A percentile compares a stretch with the other conserved stretches of the same genome.
These are phyloP conservation scores for Reutealis trisperma DNA, from an alignment of 345 rosid species.

Conservation along the genomic window DNA sequence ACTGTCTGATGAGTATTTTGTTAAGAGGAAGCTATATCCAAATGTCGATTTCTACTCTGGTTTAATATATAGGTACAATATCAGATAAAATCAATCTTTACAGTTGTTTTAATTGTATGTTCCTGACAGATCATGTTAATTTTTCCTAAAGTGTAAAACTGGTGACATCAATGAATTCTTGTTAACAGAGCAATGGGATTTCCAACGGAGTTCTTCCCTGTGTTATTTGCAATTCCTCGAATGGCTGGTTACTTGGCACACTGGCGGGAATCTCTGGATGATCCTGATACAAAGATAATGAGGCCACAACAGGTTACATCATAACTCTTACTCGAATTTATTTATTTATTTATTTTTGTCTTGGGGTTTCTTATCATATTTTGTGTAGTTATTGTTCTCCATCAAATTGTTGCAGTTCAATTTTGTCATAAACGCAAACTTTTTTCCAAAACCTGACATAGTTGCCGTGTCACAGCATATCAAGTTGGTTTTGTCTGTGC, in stretches of 20 bases:
- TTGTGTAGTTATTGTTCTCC: not conserved
- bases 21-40: slow-evolving; percentile 90
- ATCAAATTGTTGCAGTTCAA: not conserved
- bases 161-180: not conserved
- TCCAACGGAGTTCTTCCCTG: slow-evolving; percentile 94
- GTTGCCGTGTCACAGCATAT: not conserved
- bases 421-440: not conserved
- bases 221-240: slow-evolving; percentile 89
- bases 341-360: not conserved
- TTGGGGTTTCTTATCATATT: not conserved
- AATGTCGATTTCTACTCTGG: slow-evolving; percentile 99
- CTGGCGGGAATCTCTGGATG: slow-evolving; percentile 95
- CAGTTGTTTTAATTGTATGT: slow-evolving; percentile 6
- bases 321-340: not conserved
- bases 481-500: not conserved
- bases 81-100: not conserved
- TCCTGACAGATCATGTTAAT: not conserved
- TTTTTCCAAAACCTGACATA: not conserved
- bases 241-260: slow-evolving; percentile 98
- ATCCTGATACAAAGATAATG: slow-evolving; percentile 97
- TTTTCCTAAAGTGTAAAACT: slow-evolving; percentile 6
- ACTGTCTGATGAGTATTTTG: slow-evolving; percentile 84
- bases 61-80: slow-evolving; percentile 71
- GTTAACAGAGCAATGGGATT: slow-evolving; percentile 90
- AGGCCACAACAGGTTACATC: slow-evolving; percentile 89